Base-by-base conservation (phyloP, 2,329 filamentous ascomycete genomes). In the Cladorrhinum sp. region DNA sequence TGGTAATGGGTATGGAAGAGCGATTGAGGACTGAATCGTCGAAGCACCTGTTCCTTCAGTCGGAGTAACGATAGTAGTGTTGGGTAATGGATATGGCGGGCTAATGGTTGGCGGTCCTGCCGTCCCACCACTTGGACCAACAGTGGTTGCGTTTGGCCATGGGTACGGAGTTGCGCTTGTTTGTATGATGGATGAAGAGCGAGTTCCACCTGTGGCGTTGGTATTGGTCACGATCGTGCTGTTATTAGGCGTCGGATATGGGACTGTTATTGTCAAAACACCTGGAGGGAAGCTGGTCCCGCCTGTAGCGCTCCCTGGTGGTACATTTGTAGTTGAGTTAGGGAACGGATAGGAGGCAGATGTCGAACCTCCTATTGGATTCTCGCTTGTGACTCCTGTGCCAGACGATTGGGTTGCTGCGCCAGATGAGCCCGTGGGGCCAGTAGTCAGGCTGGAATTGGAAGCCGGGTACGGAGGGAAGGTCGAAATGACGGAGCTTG, bases 171-270 rank as follows among this genome's bases (percentile, higher is more conserved):
- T 9, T 36, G 33, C 12, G 14, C 7, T 36, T 36, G 33, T 36
- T 36, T 36, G 33, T 12, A 36, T 16, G 3, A 9, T 36, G 12
- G 33, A 10, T 10, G 26, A 30, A 30, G 26, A 30, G 26, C 26
- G 18, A 55, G 50, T 23, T 57, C 8, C 28, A 20, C 23, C 23
- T 16, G 56, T 58, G 7, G 52, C 26, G 9, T 28, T 28, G 5
- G 49, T 55, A 14, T 57, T 64, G 18, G 61, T 56, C 23, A 23
- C 53, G 2, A 20, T 2, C 12, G 20, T 42, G n/a, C 51, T 64
- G 10, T 42, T 42, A 46, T 64, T 64, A 2, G 62, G 36, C 3
- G 62, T 12, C 2, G 64, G 64, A 30, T 48, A 66, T 9, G 62
- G 60, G 4, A 53, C 39, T 24, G 51, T 64, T 46, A 39, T 62